A percentile compares a stretch with the other conserved stretches of the same genome.
Conservation (phyloP, 192 early-diverging fungal species). For the Glomus cerebriforme region DNA sequence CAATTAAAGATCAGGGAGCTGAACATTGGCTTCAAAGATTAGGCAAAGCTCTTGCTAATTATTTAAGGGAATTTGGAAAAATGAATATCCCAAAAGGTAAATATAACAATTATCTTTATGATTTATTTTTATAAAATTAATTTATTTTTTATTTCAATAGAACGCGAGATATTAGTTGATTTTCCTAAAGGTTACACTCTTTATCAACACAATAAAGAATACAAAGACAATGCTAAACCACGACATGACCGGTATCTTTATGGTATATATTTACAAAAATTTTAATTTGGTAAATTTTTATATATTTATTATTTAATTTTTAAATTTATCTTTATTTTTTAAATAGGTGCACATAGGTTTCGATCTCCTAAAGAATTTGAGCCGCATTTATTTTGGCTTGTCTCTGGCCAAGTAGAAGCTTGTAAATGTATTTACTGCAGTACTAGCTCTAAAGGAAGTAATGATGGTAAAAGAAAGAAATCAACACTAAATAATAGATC, state of each 20-base stretch:
- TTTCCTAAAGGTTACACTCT: neutral
- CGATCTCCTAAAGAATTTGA: slow-evolving; percentile 12
- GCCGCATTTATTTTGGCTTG: slow-evolving; percentile 1
- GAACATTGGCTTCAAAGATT: neutral
- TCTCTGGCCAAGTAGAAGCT: neutral
- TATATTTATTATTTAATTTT: neutral
- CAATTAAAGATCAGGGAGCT: neutral
- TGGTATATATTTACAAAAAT: neutral
- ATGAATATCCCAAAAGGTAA: neutral
- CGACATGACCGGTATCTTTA: neutral
- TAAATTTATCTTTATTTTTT: neutral
- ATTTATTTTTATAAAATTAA: no score
- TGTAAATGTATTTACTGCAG: neutral
- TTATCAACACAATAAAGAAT: neutral
- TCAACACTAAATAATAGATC: neutral
- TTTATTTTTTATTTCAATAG: neutral
- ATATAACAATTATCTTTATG: neutral
- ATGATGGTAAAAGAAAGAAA: neutral
- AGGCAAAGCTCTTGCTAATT: neutral
- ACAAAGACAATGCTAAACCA: neutral
- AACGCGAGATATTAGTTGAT: neutral
- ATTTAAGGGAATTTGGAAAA: neutral
- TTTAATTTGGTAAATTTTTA: neutral
- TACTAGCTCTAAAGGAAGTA: neutral
- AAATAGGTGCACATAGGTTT: neutral